These are phyloP conservation scores for Coniochaeta prunicola DNA, from an alignment of 2,329 filamentous ascomycete species.

Conservation along the genomic window DNA sequence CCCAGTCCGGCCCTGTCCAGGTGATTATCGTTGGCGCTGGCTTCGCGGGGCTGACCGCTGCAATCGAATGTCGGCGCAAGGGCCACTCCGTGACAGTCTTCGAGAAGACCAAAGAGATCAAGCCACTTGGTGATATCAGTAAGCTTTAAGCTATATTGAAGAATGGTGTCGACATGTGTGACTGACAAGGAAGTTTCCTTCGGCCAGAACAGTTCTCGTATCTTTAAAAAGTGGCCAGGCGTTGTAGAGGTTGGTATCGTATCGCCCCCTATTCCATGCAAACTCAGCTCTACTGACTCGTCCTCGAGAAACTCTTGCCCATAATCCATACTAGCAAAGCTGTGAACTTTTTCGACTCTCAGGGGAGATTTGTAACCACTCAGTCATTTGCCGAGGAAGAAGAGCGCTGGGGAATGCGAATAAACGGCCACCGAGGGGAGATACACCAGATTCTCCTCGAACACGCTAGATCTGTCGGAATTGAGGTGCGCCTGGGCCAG, in stretches of 20 bases:
- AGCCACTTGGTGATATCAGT: slow-evolving; percentile 38
- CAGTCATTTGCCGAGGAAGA: slow-evolving; percentile 23
- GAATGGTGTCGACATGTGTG: not conserved
- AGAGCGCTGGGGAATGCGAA: slow-evolving; percentile 32
- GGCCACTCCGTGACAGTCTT: slow-evolving; percentile 39
- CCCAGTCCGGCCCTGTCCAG: slow-evolving; percentile 18
- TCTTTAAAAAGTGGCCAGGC: slow-evolving; percentile 48
- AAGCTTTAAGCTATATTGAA: not conserved
- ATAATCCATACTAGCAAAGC: slow-evolving; percentile 38
- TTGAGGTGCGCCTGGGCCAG: slow-evolving; percentile 36
- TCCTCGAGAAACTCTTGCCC: slow-evolving; percentile 31
- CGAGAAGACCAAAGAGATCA: slow-evolving; percentile 37
- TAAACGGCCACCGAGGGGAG: slow-evolving; percentile 48
- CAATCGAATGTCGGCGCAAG: slow-evolving; percentile 48
- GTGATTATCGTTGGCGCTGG: slow-evolving; percentile 41
- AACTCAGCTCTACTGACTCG: not conserved
- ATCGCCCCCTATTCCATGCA: not conserved
- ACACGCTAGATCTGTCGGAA: slow-evolving; percentile 36
- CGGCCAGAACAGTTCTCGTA: slow-evolving; percentile 48
- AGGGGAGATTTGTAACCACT: slow-evolving; percentile 38
- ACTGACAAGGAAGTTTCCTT: not conserved
- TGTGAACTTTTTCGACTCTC: slow-evolving; percentile 31
- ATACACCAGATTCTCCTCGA: slow-evolving; percentile 42
- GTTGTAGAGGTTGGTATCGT: slow-evolving; percentile 23
- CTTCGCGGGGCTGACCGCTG: slow-evolving; percentile 49